These are phyloP conservation scores for Podospora anserina DNA, from an alignment of 495 filamentous ascomycete genomes.

Conservation along the genomic window DNA sequence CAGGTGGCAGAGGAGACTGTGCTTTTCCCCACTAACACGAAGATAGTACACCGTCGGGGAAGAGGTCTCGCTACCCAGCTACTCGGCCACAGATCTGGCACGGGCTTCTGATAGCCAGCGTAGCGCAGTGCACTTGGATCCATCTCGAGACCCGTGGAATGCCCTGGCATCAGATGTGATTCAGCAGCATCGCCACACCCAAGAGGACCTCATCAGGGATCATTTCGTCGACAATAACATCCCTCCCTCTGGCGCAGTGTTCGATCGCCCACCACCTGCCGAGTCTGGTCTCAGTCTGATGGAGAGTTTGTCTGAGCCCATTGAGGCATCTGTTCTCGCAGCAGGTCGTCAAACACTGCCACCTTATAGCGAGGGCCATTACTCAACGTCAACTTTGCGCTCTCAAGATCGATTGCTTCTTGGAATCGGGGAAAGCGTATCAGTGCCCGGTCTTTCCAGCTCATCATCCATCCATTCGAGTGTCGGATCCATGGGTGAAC, in stretches of 20 bases:
- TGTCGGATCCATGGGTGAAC: background rate
- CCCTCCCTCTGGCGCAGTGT: background rate
- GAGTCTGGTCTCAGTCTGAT: background rate
- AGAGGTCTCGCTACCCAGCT: conserved; percentile 1
- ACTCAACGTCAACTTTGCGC: background rate
- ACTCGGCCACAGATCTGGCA: background rate
- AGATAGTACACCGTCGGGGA: background rate
- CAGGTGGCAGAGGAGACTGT: background rate
- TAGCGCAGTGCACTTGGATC: background rate
- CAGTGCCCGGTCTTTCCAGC: conserved; percentile 6
- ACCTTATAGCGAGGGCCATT: background rate
- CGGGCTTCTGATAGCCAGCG: background rate
- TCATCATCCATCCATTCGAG: conserved; percentile 4
- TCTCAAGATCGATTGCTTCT: conserved; percentile 1
- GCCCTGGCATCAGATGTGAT: background rate
- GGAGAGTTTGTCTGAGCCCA: background rate
- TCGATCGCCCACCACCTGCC: background rate
- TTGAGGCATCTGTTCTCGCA: background rate
- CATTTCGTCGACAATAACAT: background rate
- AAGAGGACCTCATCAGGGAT: background rate
- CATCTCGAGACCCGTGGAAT: conserved; percentile 11
- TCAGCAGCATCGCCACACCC: background rate
- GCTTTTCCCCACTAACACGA: background rate
- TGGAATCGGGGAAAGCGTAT: background rate
- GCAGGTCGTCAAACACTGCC: background rate